Percentiles rank a stretch among this genome's conserved stretches.
Evolutionary conservation across 1,284 basidiomycete genomes (phyloP).

Genomic region (Boletellus dicymbophilus): DNA sequence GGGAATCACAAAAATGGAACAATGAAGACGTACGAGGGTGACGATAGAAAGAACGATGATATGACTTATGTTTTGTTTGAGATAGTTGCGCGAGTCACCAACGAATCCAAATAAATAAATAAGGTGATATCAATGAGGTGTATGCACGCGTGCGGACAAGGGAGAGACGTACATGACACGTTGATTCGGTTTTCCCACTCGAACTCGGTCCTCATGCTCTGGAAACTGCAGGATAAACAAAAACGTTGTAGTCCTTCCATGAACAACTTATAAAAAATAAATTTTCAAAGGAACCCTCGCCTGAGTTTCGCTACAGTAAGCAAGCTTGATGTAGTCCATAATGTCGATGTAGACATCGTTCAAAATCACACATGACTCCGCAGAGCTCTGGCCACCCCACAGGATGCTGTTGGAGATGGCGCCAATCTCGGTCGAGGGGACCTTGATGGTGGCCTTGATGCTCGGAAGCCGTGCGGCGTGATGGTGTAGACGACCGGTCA

Average conservation of each 20-base stretch:
- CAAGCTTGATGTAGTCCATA: slow-evolving; percentile 99
- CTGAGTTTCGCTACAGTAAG: slow-evolving; percentile 94
- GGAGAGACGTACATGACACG: slow-evolving; percentile 62
- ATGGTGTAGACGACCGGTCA: slow-evolving; percentile 92
- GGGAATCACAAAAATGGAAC: background rate
- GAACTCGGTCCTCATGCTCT: slow-evolving; percentile 92
- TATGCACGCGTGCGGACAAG: no score
- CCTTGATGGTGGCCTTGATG: slow-evolving; percentile 99
- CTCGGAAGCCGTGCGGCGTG: slow-evolving; percentile 96
- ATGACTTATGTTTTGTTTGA: slow-evolving; percentile 80
- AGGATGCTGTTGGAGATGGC: slow-evolving; percentile 99
- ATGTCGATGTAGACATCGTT: slow-evolving; percentile 99
- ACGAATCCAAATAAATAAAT: no score
- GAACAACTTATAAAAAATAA: no score
- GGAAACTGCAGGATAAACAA: slow-evolving; percentile 69
- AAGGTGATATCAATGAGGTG: no score
- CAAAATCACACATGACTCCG: slow-evolving; percentile 88
- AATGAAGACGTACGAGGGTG: slow-evolving; percentile 81
- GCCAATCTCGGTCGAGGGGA: slow-evolving; percentile 96
- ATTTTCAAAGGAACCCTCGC: no score
- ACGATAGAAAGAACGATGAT: slow-evolving; percentile 83
- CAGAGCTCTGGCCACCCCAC: slow-evolving; percentile 90
- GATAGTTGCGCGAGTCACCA: slow-evolving; percentile 71
- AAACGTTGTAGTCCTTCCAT: no score
- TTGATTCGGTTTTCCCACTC: slow-evolving; percentile 94